Conservation (phyloP, 2,329 filamentous ascomycete species). For the Clarireedia sp. region DNA sequence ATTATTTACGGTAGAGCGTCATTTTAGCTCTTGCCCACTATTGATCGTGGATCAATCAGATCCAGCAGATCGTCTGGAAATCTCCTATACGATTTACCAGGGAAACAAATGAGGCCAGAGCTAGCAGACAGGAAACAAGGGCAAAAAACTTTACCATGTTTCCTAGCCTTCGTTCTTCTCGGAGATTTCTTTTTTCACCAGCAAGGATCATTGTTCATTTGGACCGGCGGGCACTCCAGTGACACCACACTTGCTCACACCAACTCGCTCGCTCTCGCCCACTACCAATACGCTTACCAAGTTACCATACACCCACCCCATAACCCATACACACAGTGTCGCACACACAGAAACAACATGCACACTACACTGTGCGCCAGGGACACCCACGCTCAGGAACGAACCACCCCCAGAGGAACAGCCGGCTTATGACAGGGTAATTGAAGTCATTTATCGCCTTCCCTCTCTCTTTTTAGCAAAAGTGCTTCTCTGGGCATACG, state of each 20-base stretch:
- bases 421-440: background rate
- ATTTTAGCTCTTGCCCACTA: background rate
- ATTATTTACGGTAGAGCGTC: background rate
- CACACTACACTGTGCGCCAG: no score
- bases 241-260: background rate
- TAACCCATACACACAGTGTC: background rate
- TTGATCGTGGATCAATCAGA: background rate
- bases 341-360: background rate
- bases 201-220: background rate
- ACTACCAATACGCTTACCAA: background rate
- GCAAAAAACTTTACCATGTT: background rate
- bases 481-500: background rate
- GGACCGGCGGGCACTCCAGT: background rate
- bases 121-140: background rate
- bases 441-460: background rate
- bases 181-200: constrained; percentile 2
- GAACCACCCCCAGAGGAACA: no score
- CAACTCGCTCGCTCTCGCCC: background rate
- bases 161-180: constrained; percentile 1
- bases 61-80: background rate
- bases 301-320: background rate
- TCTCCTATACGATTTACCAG: background rate
- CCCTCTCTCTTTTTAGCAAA: background rate
- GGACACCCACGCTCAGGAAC: no score
- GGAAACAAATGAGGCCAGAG: background rate